Conservation (phyloP, 768 basidiomycete genomes). For the Lentinula boryana region DNA sequence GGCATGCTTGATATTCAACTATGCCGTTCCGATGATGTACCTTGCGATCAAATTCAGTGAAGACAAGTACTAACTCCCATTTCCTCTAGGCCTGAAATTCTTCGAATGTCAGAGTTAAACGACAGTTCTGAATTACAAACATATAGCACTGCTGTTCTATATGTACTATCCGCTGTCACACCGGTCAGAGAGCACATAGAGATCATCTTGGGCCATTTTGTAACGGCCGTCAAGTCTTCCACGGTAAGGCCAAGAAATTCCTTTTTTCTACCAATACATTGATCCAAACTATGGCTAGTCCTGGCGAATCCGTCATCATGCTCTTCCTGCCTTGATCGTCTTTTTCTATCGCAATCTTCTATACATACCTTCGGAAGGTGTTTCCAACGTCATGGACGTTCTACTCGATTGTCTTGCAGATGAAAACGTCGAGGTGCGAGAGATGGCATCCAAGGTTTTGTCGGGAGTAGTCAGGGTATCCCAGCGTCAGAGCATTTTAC, state of each 20-base stretch:
- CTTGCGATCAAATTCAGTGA: constrained; percentile 11
- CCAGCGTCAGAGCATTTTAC: constrained; percentile 81
- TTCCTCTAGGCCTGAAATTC: constrained; percentile 66
- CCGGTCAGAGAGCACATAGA: constrained; percentile 63
- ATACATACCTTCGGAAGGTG: constrained; percentile 60
- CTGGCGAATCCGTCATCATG: constrained; percentile 86
- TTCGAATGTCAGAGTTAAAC: constrained; percentile 87
- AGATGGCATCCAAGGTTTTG: constrained; percentile 83
- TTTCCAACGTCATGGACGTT: constrained; percentile 74
- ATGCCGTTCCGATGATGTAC: constrained; percentile 71
- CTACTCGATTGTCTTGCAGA: constrained; percentile 80
- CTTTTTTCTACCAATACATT: constrained; percentile 36
- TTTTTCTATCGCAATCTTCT: constrained; percentile 90
- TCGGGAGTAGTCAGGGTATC: constrained; percentile 87
- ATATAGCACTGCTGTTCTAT: constrained; percentile 75
- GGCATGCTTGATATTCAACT: constrained; percentile 72
- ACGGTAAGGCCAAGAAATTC: constrained; percentile 37
- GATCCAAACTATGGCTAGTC: constrained; percentile 44
- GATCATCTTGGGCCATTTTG: constrained; percentile 54
- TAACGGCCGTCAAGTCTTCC: constrained; percentile 71
- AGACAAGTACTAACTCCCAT: not conserved
- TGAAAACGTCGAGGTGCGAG: constrained; percentile 89
- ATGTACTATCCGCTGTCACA: constrained; percentile 78
- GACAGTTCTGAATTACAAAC: constrained; percentile 79
- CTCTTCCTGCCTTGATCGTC: constrained; percentile 81